Percentiles rank a stretch among this genome's conserved stretches.
Conservation (phyloP, 2,329 filamentous ascomycete species). For the Botrytis byssoidea region DNA sequence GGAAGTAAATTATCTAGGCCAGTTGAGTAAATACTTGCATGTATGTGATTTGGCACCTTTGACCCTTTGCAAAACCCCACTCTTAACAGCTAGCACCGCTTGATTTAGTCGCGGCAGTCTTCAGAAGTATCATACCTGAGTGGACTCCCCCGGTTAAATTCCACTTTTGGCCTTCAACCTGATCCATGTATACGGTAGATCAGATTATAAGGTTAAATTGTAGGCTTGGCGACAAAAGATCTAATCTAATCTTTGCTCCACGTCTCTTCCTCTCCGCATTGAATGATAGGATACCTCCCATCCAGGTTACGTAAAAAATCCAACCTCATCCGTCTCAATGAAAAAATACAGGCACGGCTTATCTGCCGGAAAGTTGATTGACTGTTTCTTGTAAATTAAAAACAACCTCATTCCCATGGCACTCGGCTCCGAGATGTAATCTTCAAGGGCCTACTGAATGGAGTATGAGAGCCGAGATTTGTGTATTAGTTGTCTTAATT, state of each 20-base stretch:
- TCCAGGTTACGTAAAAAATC: background rate
- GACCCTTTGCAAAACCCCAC: background rate
- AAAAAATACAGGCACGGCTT: background rate
- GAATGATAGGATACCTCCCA: background rate
- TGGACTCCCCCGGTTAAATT: background rate
- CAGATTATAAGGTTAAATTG: background rate
- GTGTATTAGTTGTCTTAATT: background rate
- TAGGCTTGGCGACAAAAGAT: background rate
- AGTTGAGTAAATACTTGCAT: background rate
- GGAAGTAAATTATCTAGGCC: background rate
- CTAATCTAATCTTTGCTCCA: background rate
- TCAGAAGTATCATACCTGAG: background rate
- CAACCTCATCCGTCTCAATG: background rate
- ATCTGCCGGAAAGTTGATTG: background rate
- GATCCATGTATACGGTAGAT: background rate
- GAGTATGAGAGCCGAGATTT: background rate
- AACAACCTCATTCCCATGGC: background rate
- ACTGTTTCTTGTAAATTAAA: background rate
- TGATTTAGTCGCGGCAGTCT: background rate
- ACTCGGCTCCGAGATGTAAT: background rate
- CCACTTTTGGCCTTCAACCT: background rate
- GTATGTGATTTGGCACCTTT: background rate
- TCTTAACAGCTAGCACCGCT: background rate
- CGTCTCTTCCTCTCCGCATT: background rate
- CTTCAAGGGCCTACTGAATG: background rate